Percentiles rank a stretch among this genome's conserved stretches.
Conservation (phyloP, 176 grass and related monocot species). For the Musa beccarii region DNA sequence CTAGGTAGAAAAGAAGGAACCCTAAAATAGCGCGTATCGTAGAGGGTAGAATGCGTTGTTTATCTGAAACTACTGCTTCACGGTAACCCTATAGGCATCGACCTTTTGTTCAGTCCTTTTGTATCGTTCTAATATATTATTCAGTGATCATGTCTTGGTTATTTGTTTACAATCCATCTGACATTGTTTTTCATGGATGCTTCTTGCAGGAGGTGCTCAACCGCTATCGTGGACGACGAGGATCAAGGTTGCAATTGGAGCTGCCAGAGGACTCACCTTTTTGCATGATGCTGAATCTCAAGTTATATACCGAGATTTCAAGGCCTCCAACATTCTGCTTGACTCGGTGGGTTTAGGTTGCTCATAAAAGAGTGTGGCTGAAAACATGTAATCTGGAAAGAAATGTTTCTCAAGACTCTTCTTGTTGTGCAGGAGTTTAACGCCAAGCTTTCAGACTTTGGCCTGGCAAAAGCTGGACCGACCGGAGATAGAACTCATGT, state of each 20-base stretch:
- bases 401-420: not conserved
- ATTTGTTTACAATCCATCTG: not conserved
- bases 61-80: too few species aligned
- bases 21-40: too few species aligned
- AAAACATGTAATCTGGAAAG: not conserved
- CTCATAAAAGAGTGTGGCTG: not conserved
- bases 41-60: too few species aligned
- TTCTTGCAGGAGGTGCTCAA: constrained; percentile 33
- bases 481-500: constrained; percentile 93
- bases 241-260: constrained; percentile 52
- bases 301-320: constrained; percentile 83
- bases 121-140: too few species aligned
- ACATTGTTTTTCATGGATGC: not conserved
- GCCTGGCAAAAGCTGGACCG: constrained; percentile 88
- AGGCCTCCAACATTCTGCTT: constrained; percentile 84
- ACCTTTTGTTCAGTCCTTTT: too few species aligned
- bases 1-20: not conserved
- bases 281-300: constrained; percentile 44
- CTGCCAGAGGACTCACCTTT: constrained; percentile 55
- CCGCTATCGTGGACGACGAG: constrained; percentile 55
- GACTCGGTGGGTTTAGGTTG: constrained; percentile 21
- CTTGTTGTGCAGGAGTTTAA: constrained; percentile 33
- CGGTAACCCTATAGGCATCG: too few species aligned
- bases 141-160: too few species aligned
- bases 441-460: constrained; percentile 90